Base-by-base conservation (phyloP, 495 filamentous ascomycete species). In the Astrothelium subdiscretum region DNA sequence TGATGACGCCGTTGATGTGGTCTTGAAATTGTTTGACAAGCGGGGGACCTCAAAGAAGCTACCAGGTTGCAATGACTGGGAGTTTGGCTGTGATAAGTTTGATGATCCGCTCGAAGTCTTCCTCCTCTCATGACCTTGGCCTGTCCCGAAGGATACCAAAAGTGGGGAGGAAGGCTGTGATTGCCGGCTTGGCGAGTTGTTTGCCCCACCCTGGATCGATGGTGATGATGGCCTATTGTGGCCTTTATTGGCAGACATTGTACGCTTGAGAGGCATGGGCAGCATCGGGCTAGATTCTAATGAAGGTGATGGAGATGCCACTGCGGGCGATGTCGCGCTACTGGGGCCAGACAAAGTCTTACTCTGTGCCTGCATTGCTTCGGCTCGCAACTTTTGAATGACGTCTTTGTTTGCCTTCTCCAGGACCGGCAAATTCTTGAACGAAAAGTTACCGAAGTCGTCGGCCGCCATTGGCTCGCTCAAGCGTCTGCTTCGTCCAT, bases 351-450 rank as follows among this genome's bases (percentile, higher is more conserved):
- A 60, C 27, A 51, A 57, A 32, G 60, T 35, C 62, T 73, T 76
- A 58, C 64, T 65, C 59, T 78, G 75, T 13, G 72, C 72, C 58
- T 77, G 74, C 72, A 77, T 72, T 22, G 76, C 92, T 70, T 97
- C 92, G 29, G 90, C 89, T 11, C 91, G 83, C 62, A 98, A 80
- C 69, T 96, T 96, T 69, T 97, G 91, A 40, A 98, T 94, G 44
- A 97, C 90, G 71, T 98, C 95, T 70, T 97, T 97, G 71, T 98
- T 98, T 40, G 95, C 94, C 71, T 96, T 97, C 70, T 97, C 92
- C 22, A 98, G 80, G 61, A 97, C 92, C 1, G 94, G 90, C 32
- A 98, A 79, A 68, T 98, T 98, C 76, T 97, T 98, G 80, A 95
- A 98, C 32, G 91, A 82, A 76, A 98, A 98, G 63, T 83, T 89